A percentile compares a stretch with the other conserved stretches of the same genome.
Conservation (phyloP, 2,329 filamentous ascomycete species). For the Pseudogymnoascus destructans region DNA sequence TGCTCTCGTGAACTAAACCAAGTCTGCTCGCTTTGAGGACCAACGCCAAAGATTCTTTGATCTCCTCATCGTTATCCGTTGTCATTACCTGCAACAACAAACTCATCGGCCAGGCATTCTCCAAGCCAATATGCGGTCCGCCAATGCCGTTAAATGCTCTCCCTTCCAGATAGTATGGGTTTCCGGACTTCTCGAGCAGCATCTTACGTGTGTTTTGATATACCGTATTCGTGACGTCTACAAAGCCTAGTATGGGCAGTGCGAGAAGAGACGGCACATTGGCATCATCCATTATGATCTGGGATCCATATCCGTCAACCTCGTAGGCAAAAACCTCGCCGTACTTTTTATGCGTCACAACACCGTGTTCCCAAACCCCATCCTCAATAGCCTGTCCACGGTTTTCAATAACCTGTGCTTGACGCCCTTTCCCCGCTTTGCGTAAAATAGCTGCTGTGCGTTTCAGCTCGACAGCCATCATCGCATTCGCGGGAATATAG, state of each 20-base stretch:
- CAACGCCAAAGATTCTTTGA: slow-evolving; percentile 53
- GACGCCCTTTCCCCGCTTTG: slow-evolving; percentile 37
- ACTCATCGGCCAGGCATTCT: slow-evolving; percentile 95
- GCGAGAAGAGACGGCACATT: slow-evolving; percentile 74
- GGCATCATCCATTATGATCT: slow-evolving; percentile 79
- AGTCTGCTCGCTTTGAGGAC: slow-evolving; percentile 65
- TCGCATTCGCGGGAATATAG: slow-evolving; percentile 90
- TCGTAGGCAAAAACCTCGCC: slow-evolving; percentile 77
- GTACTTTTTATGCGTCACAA: slow-evolving; percentile 61
- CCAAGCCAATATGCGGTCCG: slow-evolving; percentile 70
- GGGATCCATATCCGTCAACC: slow-evolving; percentile 73
- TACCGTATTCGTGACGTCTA: slow-evolving; percentile 47
- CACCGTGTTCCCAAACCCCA: slow-evolving; percentile 74
- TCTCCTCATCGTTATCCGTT: slow-evolving; percentile 70
- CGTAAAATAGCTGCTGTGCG: slow-evolving; percentile 59
- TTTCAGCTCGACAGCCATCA: slow-evolving; percentile 83
- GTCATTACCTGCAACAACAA: slow-evolving; percentile 86
- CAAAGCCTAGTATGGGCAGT: slow-evolving; percentile 66
- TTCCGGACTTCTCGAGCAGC: slow-evolving; percentile 34
- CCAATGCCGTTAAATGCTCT: slow-evolving; percentile 75
- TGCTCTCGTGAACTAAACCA: slow-evolving; percentile 82
- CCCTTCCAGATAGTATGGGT: slow-evolving; percentile 80
- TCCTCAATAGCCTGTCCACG: slow-evolving; percentile 52
- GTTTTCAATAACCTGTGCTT: slow-evolving; percentile 42
- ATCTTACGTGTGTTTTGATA: slow-evolving; percentile 83